A percentile compares a stretch with the other conserved stretches of the same genome.
These are phyloP conservation scores for Boletellus ananas DNA, from an alignment of 768 basidiomycete genomes.

Conservation along the genomic window DNA sequence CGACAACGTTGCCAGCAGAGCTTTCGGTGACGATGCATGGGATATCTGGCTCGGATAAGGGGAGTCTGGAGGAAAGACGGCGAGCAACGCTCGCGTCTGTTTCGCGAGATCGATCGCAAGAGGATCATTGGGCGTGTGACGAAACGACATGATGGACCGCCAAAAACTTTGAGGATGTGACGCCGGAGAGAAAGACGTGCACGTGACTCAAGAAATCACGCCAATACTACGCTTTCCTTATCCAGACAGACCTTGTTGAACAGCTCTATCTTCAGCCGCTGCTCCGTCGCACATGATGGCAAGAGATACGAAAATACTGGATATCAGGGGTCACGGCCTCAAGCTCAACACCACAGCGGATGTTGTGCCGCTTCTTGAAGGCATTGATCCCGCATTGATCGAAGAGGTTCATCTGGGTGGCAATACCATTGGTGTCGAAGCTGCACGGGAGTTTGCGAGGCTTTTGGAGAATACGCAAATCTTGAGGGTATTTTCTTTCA, in stretches of 20 bases:
- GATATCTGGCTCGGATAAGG: constrained; percentile 37
- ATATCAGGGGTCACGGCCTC: constrained; percentile 38
- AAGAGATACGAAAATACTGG: constrained; percentile 17
- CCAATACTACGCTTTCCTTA: background rate
- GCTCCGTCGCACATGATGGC: constrained; percentile 13
- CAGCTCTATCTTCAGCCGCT: background rate
- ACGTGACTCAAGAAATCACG: constrained; percentile 20
- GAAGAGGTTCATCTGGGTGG: constrained; percentile 93
- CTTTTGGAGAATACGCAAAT: constrained; percentile 64
- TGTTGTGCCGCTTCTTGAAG: constrained; percentile 66
- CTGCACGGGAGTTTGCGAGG: constrained; percentile 78
- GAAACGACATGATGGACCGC: constrained; percentile 9
- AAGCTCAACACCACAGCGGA: constrained; percentile 78
- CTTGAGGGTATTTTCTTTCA: constrained; percentile 53
- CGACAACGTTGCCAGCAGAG: constrained; percentile 56
- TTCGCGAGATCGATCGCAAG: constrained; percentile 53
- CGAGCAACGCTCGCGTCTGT: constrained; percentile 48
- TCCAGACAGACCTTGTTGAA: background rate
- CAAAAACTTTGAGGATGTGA: background rate
- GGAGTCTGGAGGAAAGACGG: constrained; percentile 41
- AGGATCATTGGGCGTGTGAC: constrained; percentile 43
- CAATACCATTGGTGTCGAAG: constrained; percentile 91
- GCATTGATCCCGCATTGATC: constrained; percentile 59
- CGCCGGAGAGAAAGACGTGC: background rate
- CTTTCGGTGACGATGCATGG: constrained; percentile 35